phyloP scores from a whole-genome alignment of 345 rosid genomes.

The Salix brachista region DNA sequence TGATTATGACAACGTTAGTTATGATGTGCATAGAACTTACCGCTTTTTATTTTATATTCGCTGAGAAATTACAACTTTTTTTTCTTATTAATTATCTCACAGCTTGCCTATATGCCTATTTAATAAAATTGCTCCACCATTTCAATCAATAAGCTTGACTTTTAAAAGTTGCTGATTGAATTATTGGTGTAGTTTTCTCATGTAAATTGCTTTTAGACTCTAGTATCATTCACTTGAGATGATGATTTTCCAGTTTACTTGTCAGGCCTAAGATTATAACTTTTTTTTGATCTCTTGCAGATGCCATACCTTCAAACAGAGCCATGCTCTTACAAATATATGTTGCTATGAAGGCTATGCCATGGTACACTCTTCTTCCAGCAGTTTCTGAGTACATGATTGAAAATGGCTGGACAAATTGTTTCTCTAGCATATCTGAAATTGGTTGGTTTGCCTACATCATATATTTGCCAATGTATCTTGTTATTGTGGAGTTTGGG shows the following conservation, averaged over 20 bases:
- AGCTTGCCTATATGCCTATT: too few relatives aligned
- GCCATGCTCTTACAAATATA: conserved; percentile 84
- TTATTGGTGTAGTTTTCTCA: too few relatives aligned
- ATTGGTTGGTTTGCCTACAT: conserved; percentile 54
- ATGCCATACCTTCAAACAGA: conserved; percentile 78
- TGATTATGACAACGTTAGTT: too few relatives aligned
- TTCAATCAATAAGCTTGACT: too few relatives aligned
- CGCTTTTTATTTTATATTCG: too few relatives aligned
- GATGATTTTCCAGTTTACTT: not conserved
- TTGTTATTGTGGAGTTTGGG: conserved; percentile 76
- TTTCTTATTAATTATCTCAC: too few relatives aligned
- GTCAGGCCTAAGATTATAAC: not conserved
- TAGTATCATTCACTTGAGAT: too few relatives aligned
- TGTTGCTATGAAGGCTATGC: conserved; percentile 96
- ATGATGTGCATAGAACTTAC: too few relatives aligned
- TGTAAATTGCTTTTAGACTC: too few relatives aligned
- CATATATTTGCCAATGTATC: conserved; percentile 45
- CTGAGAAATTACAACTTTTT: too few relatives aligned
- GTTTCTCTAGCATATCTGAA: conserved; percentile 59
- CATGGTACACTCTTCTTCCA: conserved; percentile 82
- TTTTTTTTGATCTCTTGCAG: conserved; percentile 37
- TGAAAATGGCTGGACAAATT: conserved; percentile 88
- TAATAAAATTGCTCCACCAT: too few relatives aligned
- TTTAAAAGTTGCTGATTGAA: too few relatives aligned
- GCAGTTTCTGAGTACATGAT: conserved; percentile 75